Conservation (phyloP, 208 protist genomes). For the Trypanosoma caninum region DNA sequence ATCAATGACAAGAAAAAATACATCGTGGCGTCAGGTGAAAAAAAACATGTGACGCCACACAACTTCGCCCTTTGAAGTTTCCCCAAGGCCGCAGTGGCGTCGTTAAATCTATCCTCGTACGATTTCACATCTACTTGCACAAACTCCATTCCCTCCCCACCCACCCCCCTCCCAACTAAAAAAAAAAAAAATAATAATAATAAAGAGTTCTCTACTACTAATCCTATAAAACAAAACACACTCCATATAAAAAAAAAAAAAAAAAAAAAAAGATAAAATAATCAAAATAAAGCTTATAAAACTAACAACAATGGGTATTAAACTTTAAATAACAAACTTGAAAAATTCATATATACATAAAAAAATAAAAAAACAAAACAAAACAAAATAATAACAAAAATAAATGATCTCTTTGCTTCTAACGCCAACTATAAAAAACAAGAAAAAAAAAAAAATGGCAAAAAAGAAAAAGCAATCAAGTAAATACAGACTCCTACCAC, state of each 20-base stretch:
- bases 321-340: not conserved
- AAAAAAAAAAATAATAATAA: too few species aligned
- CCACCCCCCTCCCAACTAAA: not conserved
- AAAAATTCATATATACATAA: not conserved
- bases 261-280: not conserved
- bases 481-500: too few species aligned
- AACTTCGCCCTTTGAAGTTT: constrained; percentile 3
- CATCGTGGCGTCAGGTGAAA: constrained; percentile 26
- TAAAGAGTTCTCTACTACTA: not conserved
- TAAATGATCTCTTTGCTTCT: not conserved
- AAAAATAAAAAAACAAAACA: constrained; percentile 6
- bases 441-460: not conserved
- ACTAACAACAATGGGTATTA: not conserved
- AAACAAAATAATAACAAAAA: constrained; percentile 4
- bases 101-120: constrained; percentile 32
- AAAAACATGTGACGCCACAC: constrained; percentile 29
- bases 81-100: constrained; percentile 37
- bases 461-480: not conserved
- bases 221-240: not conserved
- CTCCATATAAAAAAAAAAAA: not conserved
- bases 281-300: not conserved
- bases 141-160: not conserved
- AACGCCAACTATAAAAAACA: not conserved
- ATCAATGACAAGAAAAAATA: constrained; percentile 35
- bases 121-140: not conserved